Base-by-base conservation (phyloP, 2,329 filamentous ascomycete species). In the Cytospora chrysosperma region DNA sequence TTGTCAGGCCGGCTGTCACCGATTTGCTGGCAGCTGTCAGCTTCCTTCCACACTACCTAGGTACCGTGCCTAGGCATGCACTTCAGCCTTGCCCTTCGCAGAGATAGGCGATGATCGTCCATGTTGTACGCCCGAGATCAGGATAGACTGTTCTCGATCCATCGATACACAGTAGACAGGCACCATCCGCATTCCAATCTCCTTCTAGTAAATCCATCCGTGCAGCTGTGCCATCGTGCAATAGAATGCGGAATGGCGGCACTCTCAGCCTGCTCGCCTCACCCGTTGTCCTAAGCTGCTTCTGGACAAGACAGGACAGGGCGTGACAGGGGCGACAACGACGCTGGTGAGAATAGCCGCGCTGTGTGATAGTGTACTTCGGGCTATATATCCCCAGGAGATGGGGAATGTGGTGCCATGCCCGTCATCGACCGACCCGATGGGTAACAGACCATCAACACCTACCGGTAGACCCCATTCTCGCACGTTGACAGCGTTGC, bases 181-280 rank as follows among this genome's bases (percentile, higher is more conserved):
- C 34, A 52, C 27, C 56, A 58, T 54, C 57, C 61, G 57, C 53
- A 61, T 52, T 56, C 52, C 55, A 34, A 65, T 51, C 49, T 40
- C 27, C 32, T 50, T 13, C 59, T 12, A 47, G 43, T 5, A 24
- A n/a, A 24, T 13, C n/a, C n/a, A 24, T 34, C 32, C 32, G 32
- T 34, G 32, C 32, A n/a, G n/a, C n/a, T n/a, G n/a, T n/a, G n/a
- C 32, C 13, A 30, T 30, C 9, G 13, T n/a, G 34, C 34, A 27
- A 58, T 57, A 63, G 64, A 57, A 65, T 61, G 61, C 63, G 61
- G 64, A 63, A 65, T 61, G 61, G 64, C 43, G 62, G 56, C 61
- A 28, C 51, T 61, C 4, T 9, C 21, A 47, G 47, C 17, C 56
- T 24, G 30, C 19, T 56, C 56, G 63, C 56, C 59, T 43, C 56